Evolutionary conservation across 495 filamentous ascomycete species (phyloP).

Genomic region (Hyaloscypha bicolor): DNA sequence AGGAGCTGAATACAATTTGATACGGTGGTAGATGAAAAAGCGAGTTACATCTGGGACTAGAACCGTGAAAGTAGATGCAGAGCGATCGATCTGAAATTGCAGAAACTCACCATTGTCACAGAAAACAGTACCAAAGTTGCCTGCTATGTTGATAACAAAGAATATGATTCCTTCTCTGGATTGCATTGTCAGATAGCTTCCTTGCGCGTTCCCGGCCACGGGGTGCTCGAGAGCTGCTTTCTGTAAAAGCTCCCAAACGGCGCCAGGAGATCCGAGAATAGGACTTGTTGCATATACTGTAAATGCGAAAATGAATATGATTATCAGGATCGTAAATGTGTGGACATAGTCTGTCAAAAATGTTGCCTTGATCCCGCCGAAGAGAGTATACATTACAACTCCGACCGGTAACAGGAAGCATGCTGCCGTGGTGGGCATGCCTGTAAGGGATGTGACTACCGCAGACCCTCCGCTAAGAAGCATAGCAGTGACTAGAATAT

Average conservation of each 20-base stretch:
- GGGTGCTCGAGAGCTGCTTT: neutral
- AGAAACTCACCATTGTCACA: neutral
- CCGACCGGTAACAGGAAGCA: neutral
- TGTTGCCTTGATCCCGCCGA: conserved; percentile 39
- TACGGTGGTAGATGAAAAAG: too few species aligned
- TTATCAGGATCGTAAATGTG: neutral
- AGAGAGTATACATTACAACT: conserved; percentile 24
- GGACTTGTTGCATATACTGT: neutral
- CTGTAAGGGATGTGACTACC: neutral
- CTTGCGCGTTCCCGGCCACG: neutral
- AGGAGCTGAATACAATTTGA: too few species aligned
- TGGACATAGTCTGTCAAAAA: conserved; percentile 43
- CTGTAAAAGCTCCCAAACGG: neutral
- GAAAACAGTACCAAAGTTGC: neutral
- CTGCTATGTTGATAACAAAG: neutral
- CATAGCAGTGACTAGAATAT: neutral
- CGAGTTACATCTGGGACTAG: too few species aligned
- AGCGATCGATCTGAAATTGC: too few species aligned
- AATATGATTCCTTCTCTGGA: neutral
- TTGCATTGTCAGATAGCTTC: neutral
- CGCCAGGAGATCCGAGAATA: neutral
- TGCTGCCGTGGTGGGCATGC: neutral
- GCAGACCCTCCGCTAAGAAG: neutral
- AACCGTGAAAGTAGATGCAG: too few species aligned
- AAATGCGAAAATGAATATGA: neutral